A percentile compares a stretch with the other conserved stretches of the same genome.
Evolutionary conservation across 164 flowering plant species (phyloP).

Genomic region (Hamamelis virginiana): DNA sequence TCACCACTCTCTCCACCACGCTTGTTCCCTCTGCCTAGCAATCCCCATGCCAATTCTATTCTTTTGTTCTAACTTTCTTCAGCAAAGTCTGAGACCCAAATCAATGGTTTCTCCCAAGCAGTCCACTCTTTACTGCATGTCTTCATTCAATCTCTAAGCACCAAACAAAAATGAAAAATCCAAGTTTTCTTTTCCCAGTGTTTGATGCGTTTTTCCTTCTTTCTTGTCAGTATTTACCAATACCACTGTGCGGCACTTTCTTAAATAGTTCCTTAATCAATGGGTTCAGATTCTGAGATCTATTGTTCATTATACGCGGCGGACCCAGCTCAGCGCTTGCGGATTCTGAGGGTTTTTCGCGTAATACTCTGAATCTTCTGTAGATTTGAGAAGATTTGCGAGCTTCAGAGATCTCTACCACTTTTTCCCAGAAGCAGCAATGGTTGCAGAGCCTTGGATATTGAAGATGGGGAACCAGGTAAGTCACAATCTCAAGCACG

Average conservation of each 20-base stretch:
- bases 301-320: too few relatives aligned
- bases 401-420: background rate
- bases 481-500: slow-evolving; percentile 76
- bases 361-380: too few relatives aligned
- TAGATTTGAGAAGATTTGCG: too few relatives aligned
- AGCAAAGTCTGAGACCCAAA: background rate
- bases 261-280: too few relatives aligned
- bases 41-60: background rate
- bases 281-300: too few relatives aligned
- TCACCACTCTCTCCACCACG: background rate
- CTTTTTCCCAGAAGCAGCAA: slow-evolving; percentile 31
- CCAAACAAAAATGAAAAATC: too few relatives aligned
- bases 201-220: too few relatives aligned
- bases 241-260: too few relatives aligned
- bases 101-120: background rate
- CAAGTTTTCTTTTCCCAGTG: too few relatives aligned
- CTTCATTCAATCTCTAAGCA: too few relatives aligned
- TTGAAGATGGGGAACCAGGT: slow-evolving; percentile 86
- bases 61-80: background rate
- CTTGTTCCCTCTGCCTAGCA: background rate
- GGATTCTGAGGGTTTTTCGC: background rate
- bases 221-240: too few relatives aligned
- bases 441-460: slow-evolving; percentile 94
- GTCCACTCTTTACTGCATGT: background rate
- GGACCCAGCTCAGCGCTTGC: too few relatives aligned